A percentile compares a stretch with the other conserved stretches of the same genome.
These are phyloP conservation scores for Phaeosphaeriaceae sp. DNA, from an alignment of 2,329 filamentous ascomycete genomes.

Conservation along the genomic window DNA sequence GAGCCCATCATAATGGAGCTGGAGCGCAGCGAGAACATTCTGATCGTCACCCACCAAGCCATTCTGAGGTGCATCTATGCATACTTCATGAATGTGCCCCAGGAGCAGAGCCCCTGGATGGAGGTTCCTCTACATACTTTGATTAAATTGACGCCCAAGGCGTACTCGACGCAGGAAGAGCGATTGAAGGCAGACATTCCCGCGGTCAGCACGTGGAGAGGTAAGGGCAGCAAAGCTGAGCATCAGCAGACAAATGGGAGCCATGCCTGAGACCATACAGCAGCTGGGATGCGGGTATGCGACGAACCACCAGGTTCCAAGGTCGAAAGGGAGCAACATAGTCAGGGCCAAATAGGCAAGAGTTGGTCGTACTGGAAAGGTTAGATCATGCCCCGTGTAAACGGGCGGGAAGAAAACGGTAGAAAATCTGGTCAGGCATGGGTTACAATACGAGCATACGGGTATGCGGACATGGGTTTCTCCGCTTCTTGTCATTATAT, in stretches of 20 bases:
- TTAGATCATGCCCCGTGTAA: not conserved
- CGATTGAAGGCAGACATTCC: slow-evolving; percentile 89
- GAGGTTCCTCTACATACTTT: slow-evolving; percentile 95
- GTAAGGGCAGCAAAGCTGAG: slow-evolving; percentile 90
- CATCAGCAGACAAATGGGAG: slow-evolving; percentile 64
- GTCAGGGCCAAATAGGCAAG: not conserved
- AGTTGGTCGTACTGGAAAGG: slow-evolving; percentile 3
- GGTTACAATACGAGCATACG: slow-evolving; percentile 1
- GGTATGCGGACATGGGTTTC: slow-evolving; percentile 8
- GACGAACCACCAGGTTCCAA: slow-evolving; percentile 1
- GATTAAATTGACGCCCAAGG: slow-evolving; percentile 93
- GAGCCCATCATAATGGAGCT: slow-evolving; percentile 99
- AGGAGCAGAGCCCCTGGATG: slow-evolving; percentile 96
- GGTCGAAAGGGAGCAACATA: not conserved
- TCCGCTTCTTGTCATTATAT: slow-evolving; percentile 6
- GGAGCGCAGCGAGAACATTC: slow-evolving; percentile 92
- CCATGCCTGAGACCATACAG: slow-evolving; percentile 23
- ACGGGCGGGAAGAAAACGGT: not conserved
- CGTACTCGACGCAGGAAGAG: slow-evolving; percentile 91
- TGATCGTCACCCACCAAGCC: slow-evolving; percentile 97
- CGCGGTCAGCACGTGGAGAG: slow-evolving; percentile 94
- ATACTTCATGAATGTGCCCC: slow-evolving; percentile 97
- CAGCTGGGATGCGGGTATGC: slow-evolving; percentile 8
- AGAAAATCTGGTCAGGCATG: not conserved
- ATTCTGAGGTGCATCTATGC: slow-evolving; percentile 97